phyloP scores from a whole-genome alignment of 2,329 filamentous ascomycete genomes.

The Zarea fungicola region DNA sequence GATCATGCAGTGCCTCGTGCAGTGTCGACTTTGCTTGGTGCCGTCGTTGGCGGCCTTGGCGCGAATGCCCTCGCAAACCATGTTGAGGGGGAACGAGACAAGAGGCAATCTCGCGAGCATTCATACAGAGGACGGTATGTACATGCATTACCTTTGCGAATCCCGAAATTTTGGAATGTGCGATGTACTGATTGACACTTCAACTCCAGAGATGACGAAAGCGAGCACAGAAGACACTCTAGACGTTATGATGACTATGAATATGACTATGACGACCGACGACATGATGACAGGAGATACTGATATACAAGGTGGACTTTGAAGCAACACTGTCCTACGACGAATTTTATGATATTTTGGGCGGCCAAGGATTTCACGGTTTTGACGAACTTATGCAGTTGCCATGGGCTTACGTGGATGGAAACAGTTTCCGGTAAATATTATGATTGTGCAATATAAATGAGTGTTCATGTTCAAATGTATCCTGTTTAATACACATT shows the following conservation, averaged over 20 bases:
- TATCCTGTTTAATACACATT: no score
- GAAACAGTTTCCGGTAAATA: no score
- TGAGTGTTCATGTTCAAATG: no score
- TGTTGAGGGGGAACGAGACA: constrained; percentile 33
- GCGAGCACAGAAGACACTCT: neutral
- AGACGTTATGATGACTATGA: constrained; percentile 12
- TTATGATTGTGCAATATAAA: no score
- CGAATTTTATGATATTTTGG: no score
- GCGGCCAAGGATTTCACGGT: no score
- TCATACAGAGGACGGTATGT: constrained; percentile 9
- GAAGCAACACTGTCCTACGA: no score
- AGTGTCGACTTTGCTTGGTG: constrained; percentile 49
- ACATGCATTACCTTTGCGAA: no score
- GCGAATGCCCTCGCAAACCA: constrained; percentile 46
- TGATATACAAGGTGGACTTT: constrained; percentile 13
- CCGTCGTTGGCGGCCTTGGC: constrained; percentile 49
- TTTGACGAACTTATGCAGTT: no score
- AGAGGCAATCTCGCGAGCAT: constrained; percentile 27
- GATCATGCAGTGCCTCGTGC: constrained; percentile 26
- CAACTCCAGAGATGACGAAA: constrained; percentile 1
- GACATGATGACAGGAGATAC: constrained; percentile 4
- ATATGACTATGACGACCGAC: constrained; percentile 14
- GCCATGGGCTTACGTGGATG: no score
- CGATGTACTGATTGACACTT: no score
- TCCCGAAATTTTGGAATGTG: no score